Percentiles rank a stretch among this genome's conserved stretches.
These are phyloP conservation scores for Puccinia triticina DNA, from an alignment of 1,284 basidiomycete species.

Conservation along the genomic window DNA sequence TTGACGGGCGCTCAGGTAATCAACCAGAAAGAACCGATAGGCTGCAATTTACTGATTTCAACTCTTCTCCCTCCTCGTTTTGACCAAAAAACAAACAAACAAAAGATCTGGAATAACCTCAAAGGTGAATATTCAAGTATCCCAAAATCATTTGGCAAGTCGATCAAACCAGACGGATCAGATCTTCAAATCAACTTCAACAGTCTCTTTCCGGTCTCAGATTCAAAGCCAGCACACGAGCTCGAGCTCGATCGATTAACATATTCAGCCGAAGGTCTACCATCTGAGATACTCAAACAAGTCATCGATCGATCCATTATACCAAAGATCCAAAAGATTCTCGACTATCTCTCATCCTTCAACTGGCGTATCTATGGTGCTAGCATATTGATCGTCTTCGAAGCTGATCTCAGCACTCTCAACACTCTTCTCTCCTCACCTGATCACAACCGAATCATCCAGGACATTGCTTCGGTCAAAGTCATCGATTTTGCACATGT, in stretches of 20 bases:
- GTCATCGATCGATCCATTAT: slow-evolving; percentile 28
- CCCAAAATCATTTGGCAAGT: slow-evolving; percentile 44
- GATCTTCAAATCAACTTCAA: slow-evolving; percentile 20
- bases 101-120: slow-evolving; percentile 37
- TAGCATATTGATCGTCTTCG: slow-evolving; percentile 40
- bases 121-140: slow-evolving; percentile 23
- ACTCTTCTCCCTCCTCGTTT: too few species aligned
- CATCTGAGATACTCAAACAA: slow-evolving; percentile 13
- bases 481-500: slow-evolving; percentile 49
- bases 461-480: slow-evolving; percentile 6
- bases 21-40: too few species aligned
- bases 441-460: not conserved
- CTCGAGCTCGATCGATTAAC: not conserved
- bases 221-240: not conserved
- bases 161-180: slow-evolving; percentile 34
- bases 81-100: too few species aligned
- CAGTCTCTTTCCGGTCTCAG: slow-evolving; percentile 33
- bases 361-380: slow-evolving; percentile 44
- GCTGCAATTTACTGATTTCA: too few species aligned
- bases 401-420: slow-evolving; percentile 32
- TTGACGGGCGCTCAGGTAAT: slow-evolving; percentile 44
- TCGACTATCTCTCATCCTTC: slow-evolving; percentile 21
- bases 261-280: slow-evolving; percentile 4
- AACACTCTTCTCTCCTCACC: not conserved
- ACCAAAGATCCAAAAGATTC: slow-evolving; percentile 24